Evolutionary conservation across 73 alveolate genomes (phyloP), one percentile per base, ranked within the genome.

Genomic region (Effrenium voratum): DNA sequence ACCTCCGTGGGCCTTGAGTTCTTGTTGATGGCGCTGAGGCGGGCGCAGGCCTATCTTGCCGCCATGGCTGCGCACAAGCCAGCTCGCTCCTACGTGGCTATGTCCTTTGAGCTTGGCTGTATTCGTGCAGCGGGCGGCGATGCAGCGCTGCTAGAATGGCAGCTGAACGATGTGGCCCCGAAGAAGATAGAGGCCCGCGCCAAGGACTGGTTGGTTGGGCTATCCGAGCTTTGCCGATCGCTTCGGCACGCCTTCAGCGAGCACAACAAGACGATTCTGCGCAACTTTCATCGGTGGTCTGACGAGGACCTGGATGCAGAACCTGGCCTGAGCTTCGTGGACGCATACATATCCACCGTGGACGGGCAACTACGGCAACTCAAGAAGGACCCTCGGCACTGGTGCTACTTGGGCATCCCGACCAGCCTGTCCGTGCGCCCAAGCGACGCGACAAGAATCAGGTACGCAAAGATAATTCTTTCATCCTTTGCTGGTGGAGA

Each of bases 111-210:
- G 40, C 2, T 82, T 49, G 34, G n/a, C 43, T 32, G 45, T 19
- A 82, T 82, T 40, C 93, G 28, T 26, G 41, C 41, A 10, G 70
- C 52, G 3, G 93, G 93, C 24, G 38, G 26, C 3, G 93, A 82
- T 2, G 50, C 2, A 36, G n/a, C 46, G 16, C 55, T 82, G n/a
- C 93, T 82, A 19, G 55, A 82, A 10, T 50, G 93, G 93, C 93
- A 82, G 38, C 77, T 82, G 57, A n/a, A 82, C 3, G 93, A 82
- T 82, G 77, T 82, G 30, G 55, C 50, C 10, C 93, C 93, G 55
- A 47, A 34, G 52, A 82, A 82, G 41, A 3, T 34, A 13, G 93
- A 82, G 57, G 77, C 22, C 4, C 41, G 91, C 3, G 91, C 93
- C 4, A 47, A 34, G 50, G 55, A 50, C 43, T 82, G 93, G 93